A percentile compares a stretch with the other conserved stretches of the same genome.
phyloP scores from a whole-genome alignment of 164 flowering plant genomes.

The Akebia trifoliata region DNA sequence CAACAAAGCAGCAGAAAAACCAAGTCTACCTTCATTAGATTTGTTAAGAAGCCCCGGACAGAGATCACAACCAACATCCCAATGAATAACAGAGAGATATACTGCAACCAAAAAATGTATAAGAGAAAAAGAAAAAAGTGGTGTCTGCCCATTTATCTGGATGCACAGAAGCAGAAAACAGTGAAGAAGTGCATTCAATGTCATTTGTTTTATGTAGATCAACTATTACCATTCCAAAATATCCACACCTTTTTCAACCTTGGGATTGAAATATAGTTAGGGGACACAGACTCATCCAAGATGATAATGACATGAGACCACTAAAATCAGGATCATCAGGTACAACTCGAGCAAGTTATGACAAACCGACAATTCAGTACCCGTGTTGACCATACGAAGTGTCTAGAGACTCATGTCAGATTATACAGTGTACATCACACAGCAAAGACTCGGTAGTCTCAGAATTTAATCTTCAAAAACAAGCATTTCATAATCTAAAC shows the following conservation, averaged over 20 bases:
- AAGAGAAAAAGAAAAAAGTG: background rate
- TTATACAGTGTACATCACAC: background rate
- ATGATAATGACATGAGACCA: background rate
- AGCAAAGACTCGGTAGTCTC: background rate
- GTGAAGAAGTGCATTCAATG: background rate
- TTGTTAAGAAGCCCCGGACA: conserved; percentile 86
- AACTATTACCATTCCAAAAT: background rate
- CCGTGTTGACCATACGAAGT: no score
- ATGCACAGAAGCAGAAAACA: background rate
- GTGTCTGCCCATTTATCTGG: background rate
- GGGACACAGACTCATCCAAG: background rate
- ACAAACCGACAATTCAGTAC: no score
- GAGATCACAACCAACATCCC: conserved; percentile 91
- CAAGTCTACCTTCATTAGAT: conserved; percentile 80
- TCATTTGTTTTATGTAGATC: background rate
- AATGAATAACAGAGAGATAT: conserved; percentile 85
- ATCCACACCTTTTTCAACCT: background rate
- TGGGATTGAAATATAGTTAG: background rate
- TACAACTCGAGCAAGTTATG: background rate
- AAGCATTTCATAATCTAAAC: background rate
- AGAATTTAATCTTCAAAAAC: background rate
- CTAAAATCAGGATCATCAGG: background rate
- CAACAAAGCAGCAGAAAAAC: background rate
- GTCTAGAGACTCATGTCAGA: no score
- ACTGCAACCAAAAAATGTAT: conserved; percentile 45